Percentiles rank a stretch among this genome's conserved stretches.
phyloP scores from a whole-genome alignment of 495 filamentous ascomycete genomes.

The Neohortaea acidophila region DNA sequence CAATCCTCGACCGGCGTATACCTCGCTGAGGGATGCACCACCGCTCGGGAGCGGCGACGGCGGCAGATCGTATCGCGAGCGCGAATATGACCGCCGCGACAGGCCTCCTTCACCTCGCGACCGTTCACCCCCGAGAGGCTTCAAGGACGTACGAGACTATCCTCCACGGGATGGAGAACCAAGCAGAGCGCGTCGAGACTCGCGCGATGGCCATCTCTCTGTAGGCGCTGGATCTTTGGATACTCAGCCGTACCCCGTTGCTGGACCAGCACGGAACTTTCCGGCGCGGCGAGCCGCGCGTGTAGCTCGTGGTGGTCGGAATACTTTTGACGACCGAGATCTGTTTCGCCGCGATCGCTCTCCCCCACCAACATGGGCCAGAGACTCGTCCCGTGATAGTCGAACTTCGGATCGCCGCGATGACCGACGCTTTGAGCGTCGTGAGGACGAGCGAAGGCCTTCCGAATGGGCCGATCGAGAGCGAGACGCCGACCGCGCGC shows the following conservation, averaged over 20 bases:
- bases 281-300: slow-evolving; percentile 31
- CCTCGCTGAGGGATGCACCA: slow-evolving; percentile 23
- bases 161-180: slow-evolving; percentile 28
- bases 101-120: slow-evolving; percentile 32
- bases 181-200: slow-evolving; percentile 39
- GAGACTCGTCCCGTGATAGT: slow-evolving; percentile 22
- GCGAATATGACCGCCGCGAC: slow-evolving; percentile 34
- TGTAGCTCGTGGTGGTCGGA: slow-evolving; percentile 31
- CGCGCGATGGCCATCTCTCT: slow-evolving; percentile 48
- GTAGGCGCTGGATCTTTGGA: slow-evolving; percentile 56
- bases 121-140: slow-evolving; percentile 15
- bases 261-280: too few relatives aligned
- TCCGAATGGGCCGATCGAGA: slow-evolving; percentile 23
- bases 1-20: slow-evolving; percentile 6
- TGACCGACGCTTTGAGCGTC: slow-evolving; percentile 25
- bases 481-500: slow-evolving; percentile 21
- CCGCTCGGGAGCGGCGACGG: slow-evolving; percentile 19
- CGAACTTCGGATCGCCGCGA: slow-evolving; percentile 26
- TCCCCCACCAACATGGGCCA: slow-evolving; percentile 18
- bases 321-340: slow-evolving; percentile 50
- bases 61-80: slow-evolving; percentile 18
- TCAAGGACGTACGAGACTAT: slow-evolving; percentile 25
- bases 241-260: slow-evolving; percentile 36
- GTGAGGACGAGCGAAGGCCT: slow-evolving; percentile 43
- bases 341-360: slow-evolving; percentile 49